Evolutionary conservation across 2,329 filamentous ascomycete species (phyloP), one percentile per base, ranked within the genome.

Genomic region (Colletotrichum phormii): DNA sequence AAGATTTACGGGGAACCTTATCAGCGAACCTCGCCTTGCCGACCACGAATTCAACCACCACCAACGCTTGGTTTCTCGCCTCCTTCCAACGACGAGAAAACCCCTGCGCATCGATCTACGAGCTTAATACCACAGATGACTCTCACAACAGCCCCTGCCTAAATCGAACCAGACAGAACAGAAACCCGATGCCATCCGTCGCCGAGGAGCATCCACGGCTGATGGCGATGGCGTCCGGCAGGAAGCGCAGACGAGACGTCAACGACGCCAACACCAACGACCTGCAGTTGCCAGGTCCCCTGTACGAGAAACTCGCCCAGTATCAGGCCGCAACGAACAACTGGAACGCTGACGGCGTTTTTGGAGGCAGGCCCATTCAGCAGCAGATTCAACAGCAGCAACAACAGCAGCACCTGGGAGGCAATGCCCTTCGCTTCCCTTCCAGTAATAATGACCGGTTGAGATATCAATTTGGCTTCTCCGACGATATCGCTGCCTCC

Each of bases 241-340:
- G 63, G 35, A 75, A 75, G 61, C 72, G 74, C 33, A 75, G 74
- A 65, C 72, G 72, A 67, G 74, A 75, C 33, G 62, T 55, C 55
- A 71, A 71, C 69, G 74, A 75, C 46, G 55, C 51, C n/a, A 65
- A n/a, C 46, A 49, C 2, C 42, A 64, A 58, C 58, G 26, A 65
- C 62, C 29, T 70, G 49, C 72, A 67, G 49, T 55, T 73, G 63
- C 70, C 63, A 59, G 53, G 46, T 18, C 58, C 69, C n/a, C 62
- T 75, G 62, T 74, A 75, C 71, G 73, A 75, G 73, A 71, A 74
- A 42, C 71, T 75, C 61, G 73, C 73, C 53, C 71, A 73, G 35
- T 73, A 73, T 24, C 62, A 64, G 63, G 63, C 70, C 12, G 37
- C 26, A 31, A 54, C 63, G 51, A 71, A 58, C 31, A 72, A 66